These are phyloP conservation scores for Ascobolus immersus DNA, from an alignment of 495 filamentous ascomycete species.

Conservation along the genomic window DNA sequence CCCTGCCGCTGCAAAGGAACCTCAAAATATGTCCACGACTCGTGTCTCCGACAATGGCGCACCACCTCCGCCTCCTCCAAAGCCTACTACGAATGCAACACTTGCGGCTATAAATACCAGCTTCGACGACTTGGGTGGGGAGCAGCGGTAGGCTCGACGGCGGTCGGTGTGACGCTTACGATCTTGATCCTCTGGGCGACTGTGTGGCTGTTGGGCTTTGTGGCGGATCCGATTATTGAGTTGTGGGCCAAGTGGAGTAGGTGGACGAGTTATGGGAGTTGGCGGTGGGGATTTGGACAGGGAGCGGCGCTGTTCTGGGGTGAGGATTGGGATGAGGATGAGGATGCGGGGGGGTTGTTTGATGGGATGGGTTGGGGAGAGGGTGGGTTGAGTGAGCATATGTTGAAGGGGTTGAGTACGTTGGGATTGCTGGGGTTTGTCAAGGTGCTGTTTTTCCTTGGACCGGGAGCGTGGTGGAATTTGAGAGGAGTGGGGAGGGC, in stretches of 20 bases:
- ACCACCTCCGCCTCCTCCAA: constrained; percentile 36
- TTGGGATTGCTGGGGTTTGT: constrained; percentile 66
- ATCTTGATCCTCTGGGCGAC: constrained; percentile 38
- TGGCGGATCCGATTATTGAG: constrained; percentile 89
- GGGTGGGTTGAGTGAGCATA: too few relatives aligned
- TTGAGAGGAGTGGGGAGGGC: constrained; percentile 30
- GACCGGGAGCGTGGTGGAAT: constrained; percentile 54
- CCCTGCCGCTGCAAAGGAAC: constrained; percentile 86
- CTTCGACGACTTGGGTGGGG: constrained; percentile 55
- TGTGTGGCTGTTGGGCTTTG: constrained; percentile 60
- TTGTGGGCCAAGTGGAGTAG: too few relatives aligned
- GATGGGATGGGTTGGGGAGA: too few relatives aligned
- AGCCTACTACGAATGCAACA: constrained; percentile 73
- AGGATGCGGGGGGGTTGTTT: too few relatives aligned
- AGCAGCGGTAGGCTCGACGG: constrained; percentile 41
- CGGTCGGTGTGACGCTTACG: constrained; percentile 39
- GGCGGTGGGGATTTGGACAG: constrained; percentile 8
- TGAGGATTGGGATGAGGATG: too few relatives aligned
- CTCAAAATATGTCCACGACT: constrained; percentile 81
- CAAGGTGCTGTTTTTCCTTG: constrained; percentile 49
- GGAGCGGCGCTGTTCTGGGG: too few relatives aligned
- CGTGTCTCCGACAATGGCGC: constrained; percentile 75
- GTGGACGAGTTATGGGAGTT: constrained; percentile 8
- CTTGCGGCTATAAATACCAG: constrained; percentile 64
- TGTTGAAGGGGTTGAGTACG: constrained; percentile 62